phyloP scores from a whole-genome alignment of 768 basidiomycete genomes.

The Podaxis rugospora region DNA sequence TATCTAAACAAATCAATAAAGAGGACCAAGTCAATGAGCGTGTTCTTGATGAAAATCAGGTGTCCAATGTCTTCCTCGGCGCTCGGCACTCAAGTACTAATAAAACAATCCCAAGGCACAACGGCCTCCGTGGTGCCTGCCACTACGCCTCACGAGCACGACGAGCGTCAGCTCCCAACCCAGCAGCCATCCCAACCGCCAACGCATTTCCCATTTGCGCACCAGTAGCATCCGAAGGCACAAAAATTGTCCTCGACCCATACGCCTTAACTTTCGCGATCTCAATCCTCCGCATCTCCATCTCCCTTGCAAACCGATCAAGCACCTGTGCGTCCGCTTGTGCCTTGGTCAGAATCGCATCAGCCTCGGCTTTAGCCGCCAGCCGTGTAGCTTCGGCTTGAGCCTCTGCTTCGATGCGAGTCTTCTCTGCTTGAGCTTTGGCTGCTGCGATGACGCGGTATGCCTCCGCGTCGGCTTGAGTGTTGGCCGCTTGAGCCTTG shows the following conservation, averaged over 20 bases:
- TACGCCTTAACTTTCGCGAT: conserved; percentile 59
- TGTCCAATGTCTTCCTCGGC: no score
- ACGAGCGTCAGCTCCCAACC: conserved; percentile 44
- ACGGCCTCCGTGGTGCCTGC: no score
- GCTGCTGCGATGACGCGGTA: conserved; percentile 72
- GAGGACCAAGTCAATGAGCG: no score
- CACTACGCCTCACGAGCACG: neutral
- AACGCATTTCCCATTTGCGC: conserved; percentile 56
- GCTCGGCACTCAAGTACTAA: no score
- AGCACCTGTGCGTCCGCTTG: conserved; percentile 55
- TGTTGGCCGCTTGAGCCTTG: conserved; percentile 60
- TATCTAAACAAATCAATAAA: no score
- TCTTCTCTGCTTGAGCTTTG: conserved; percentile 64
- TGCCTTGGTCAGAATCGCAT: conserved; percentile 61
- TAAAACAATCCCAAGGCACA: no score
- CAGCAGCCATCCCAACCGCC: conserved; percentile 68
- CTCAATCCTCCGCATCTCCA: conserved; percentile 67
- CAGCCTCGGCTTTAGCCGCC: conserved; percentile 71
- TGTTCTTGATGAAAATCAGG: no score
- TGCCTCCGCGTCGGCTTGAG: conserved; percentile 72
- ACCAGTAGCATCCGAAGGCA: conserved; percentile 57
- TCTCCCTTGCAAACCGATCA: conserved; percentile 71
- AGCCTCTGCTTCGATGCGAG: conserved; percentile 74
- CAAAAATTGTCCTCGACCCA: conserved; percentile 66
- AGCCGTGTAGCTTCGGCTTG: conserved; percentile 75